Percentiles rank a stretch among this genome's conserved stretches.
Conservation (phyloP, 2,329 filamentous ascomycete species). For the Phialophora chinensis region DNA sequence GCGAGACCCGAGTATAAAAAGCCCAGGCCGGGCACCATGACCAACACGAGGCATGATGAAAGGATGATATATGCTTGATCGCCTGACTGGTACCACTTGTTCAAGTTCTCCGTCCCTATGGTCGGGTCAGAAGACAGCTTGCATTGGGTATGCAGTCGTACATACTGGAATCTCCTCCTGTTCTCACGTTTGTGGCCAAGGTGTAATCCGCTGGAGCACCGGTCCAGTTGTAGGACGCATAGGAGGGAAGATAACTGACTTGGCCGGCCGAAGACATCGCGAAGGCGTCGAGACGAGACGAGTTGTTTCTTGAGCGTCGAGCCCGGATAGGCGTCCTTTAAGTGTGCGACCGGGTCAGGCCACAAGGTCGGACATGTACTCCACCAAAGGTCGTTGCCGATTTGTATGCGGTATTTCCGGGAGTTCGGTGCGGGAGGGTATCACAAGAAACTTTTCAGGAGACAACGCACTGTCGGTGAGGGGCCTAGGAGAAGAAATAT, state of each 20-base stretch:
- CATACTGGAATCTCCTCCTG: constrained; percentile 81
- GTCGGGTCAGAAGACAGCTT: constrained; percentile 11
- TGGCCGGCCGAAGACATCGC: constrained; percentile 30
- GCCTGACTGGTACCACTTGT: constrained; percentile 92
- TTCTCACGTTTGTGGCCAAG: constrained; percentile 59
- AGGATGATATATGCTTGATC: constrained; percentile 95
- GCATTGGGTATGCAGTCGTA: constrained; percentile 39
- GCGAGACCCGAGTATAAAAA: constrained; percentile 98
- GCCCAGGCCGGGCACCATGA: constrained; percentile 96
- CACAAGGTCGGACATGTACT: constrained; percentile 3
- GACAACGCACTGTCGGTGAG: not conserved
- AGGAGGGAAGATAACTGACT: constrained; percentile 44
- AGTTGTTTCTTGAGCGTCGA: not conserved
- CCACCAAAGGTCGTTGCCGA: not conserved
- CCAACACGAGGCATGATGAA: constrained; percentile 60
- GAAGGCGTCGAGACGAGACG: constrained; percentile 1
- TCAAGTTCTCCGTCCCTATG: constrained; percentile 81
- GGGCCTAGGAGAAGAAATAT: not conserved
- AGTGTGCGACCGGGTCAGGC: not conserved
- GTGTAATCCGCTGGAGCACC: constrained; percentile 53
- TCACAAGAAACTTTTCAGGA: not conserved
- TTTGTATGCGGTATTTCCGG: not conserved
- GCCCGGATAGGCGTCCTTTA: not conserved
- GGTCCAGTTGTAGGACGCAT: constrained; percentile 58
- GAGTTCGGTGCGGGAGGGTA: not conserved